Percentiles rank a stretch among this genome's conserved stretches.
Conservation (phyloP, 768 basidiomycete genomes). For the Pleurotus tuoliensis region DNA sequence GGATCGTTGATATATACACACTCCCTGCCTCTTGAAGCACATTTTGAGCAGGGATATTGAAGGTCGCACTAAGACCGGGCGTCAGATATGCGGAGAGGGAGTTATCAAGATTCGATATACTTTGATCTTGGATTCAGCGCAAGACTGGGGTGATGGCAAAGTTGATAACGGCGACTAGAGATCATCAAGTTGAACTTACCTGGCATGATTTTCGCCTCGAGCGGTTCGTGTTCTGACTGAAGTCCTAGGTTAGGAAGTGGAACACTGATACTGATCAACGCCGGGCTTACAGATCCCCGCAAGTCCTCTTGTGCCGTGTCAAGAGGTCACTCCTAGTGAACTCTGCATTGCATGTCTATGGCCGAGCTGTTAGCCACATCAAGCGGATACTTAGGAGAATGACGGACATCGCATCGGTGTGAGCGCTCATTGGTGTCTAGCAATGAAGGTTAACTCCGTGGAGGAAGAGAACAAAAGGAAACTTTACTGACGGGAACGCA, state of each 20-base stretch:
- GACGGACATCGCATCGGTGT: slow-evolving; percentile 58
- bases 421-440: slow-evolving; percentile 65
- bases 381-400: background rate
- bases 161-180: slow-evolving; percentile 2
- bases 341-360: slow-evolving; percentile 60
- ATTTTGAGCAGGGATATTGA: slow-evolving; percentile 65
- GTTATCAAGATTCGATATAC: background rate
- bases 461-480: background rate
- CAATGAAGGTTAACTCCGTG: slow-evolving; percentile 8
- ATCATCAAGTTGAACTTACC: slow-evolving; percentile 19
- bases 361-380: slow-evolving; percentile 8
- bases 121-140: slow-evolving; percentile 73
- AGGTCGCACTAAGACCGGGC: slow-evolving; percentile 43
- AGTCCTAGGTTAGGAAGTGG: slow-evolving; percentile 11
- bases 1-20: slow-evolving; percentile 60
- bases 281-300: slow-evolving; percentile 59
- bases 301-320: slow-evolving; percentile 68
- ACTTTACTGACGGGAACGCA: slow-evolving; percentile 61
- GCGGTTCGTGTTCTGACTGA: slow-evolving; percentile 41
- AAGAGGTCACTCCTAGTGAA: slow-evolving; percentile 74
- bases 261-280: slow-evolving; percentile 10
- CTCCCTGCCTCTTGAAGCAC: slow-evolving; percentile 55
- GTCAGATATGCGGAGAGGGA: background rate
- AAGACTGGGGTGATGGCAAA: slow-evolving; percentile 33
- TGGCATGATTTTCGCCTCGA: slow-evolving; percentile 68